Base-by-base conservation (phyloP, 345 rosid genomes). In the Murraya paniculata region DNA sequence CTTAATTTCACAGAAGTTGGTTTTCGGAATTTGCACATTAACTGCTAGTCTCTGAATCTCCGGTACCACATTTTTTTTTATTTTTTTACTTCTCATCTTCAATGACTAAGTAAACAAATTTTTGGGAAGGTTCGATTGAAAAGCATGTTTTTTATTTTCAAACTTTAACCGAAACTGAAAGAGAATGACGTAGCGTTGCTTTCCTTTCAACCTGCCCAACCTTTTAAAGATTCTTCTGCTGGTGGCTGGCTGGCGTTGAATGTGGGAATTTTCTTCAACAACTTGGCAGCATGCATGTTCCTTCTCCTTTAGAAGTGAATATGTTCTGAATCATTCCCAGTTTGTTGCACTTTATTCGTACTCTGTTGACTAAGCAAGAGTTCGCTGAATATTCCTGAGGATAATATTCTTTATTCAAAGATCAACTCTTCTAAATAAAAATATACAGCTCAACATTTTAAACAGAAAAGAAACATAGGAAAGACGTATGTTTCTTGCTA, bases 291-390 rank as follows among this genome's bases (percentile, higher is more conserved):
- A 13, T 45, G 16, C 50, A 13, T 3, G 50, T 13, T 45, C 50
- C 50, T 45, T 45, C 50, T 41, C 14, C 14, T 45, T 11, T 18
- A 45, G 50, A 45, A 3, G 16, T 45, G 18, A 45, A 45, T 11
- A 3, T 13, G 45, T 74, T 74, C 45, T 62, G 77, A 74, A 45
- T 74, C 69, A 28, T 45, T 19, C 30, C 77, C 7, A 22, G 70
- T 27, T 68, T 21, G 58, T 19, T 22, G 31, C 70, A 48, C 31
- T 24, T 25, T 30, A 16, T 62, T 45, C 22, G 45, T 8, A 10
- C 27, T 31, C n/a, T 28, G 69, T 50, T 48, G 25, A 48, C 61
- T 25, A 28, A 48, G 60, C 45, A 75, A 45, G n/a, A 21, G 22
- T 45, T 33, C 31, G 33, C 22, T 73, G 56, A 18, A 73, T 73